phyloP scores from a whole-genome alignment of 352 stramenopile genomes.

The Phytophthora boehmeriae region DNA sequence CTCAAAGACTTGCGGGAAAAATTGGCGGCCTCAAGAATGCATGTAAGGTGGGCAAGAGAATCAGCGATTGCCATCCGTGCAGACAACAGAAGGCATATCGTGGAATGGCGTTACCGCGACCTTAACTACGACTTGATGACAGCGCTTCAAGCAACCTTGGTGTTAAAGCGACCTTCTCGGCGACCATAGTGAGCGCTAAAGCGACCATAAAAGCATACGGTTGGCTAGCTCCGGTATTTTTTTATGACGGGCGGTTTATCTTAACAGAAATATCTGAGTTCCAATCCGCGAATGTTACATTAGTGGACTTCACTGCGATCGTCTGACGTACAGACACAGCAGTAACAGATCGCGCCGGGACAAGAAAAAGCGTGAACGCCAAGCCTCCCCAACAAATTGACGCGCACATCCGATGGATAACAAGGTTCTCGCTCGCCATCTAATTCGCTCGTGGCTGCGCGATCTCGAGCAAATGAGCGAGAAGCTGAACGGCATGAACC shows the following conservation, averaged over 20 bases:
- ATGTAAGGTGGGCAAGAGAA: too few relatives aligned
- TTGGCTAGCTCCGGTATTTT: neutral
- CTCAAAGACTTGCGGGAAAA: too few relatives aligned
- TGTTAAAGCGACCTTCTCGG: neutral
- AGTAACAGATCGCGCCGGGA: too few relatives aligned
- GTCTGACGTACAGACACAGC: neutral
- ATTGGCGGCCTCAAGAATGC: too few relatives aligned
- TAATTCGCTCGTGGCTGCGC: neutral
- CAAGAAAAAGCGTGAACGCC: too few relatives aligned
- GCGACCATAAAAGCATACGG: neutral
- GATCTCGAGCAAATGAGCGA: neutral
- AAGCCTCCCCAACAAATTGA: neutral
- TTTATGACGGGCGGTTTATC: neutral
- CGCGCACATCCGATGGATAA: neutral
- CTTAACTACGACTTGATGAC: neutral
- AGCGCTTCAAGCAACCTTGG: neutral
- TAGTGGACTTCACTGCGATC: neutral
- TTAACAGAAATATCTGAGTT: neutral
- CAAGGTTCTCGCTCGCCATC: neutral
- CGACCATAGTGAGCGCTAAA: too few relatives aligned
- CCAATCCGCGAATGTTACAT: neutral
- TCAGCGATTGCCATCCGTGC: neutral
- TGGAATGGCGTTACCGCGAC: neutral
- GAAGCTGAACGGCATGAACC: neutral
- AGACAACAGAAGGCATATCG: too few relatives aligned